A percentile compares a stretch with the other conserved stretches of the same genome.
Conservation (phyloP, 768 basidiomycete species). For the Pholiota molesta region DNA sequence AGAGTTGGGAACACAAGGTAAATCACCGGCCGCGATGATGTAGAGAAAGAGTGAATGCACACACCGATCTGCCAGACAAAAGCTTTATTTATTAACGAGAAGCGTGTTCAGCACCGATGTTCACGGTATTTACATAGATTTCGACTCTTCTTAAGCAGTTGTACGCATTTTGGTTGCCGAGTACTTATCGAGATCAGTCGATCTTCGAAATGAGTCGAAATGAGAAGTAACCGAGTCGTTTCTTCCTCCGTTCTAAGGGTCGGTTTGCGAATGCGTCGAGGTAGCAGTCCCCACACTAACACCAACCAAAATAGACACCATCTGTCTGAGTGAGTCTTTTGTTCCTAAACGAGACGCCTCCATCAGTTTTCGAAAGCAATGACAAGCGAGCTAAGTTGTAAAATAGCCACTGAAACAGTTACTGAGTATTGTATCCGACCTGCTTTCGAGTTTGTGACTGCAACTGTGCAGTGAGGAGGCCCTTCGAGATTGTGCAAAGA, state of each 20-base stretch:
- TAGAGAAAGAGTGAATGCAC: not conserved
- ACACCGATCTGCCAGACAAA: not conserved
- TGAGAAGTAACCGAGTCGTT: conserved; percentile 7
- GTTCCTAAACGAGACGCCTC: conserved; percentile 2
- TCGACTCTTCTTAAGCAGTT: not conserved
- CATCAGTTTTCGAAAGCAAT: not conserved
- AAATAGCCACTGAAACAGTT: conserved; percentile 4
- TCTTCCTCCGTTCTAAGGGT: not conserved
- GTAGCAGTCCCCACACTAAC: conserved; percentile 1
- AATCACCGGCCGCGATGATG: conserved; percentile 3
- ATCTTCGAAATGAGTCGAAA: conserved; percentile 6
- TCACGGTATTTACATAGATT: conserved; percentile 10
- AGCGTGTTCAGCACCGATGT: conserved; percentile 7
- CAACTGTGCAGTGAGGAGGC: not conserved
- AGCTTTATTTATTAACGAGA: conserved; percentile 1
- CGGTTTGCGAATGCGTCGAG: not conserved
- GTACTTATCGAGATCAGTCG: conserved; percentile 4
- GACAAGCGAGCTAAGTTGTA: not conserved
- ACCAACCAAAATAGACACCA: conserved; percentile 2
- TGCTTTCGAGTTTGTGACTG: not conserved
- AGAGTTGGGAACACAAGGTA: conserved; percentile 2
- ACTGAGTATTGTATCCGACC: conserved; percentile 2
- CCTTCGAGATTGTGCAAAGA: not conserved
- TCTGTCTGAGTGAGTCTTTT: conserved; percentile 1
- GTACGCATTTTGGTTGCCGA: conserved; percentile 7